Evolutionary conservation across 164 flowering plant genomes (phyloP).

Genomic region (Santalum album): DNA sequence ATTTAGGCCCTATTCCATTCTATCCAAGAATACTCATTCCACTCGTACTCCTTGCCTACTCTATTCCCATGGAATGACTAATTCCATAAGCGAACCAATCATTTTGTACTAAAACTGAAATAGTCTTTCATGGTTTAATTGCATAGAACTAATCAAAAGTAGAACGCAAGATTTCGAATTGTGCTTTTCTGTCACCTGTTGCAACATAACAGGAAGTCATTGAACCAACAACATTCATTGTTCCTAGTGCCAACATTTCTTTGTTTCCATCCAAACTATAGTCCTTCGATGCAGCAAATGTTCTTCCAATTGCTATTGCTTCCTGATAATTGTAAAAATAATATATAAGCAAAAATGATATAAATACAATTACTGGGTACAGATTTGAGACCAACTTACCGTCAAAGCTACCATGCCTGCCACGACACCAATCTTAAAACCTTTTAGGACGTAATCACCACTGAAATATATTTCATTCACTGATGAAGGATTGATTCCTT

Average conservation of each 20-base stretch:
- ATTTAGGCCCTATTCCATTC: too few species aligned
- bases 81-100: too few species aligned
- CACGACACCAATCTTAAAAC: constrained; percentile 63
- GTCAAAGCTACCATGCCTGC: constrained; percentile 85
- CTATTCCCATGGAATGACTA: too few species aligned
- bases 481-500: constrained; percentile 74
- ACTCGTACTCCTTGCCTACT: too few species aligned
- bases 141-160: too few species aligned
- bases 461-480: constrained; percentile 49
- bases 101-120: too few species aligned
- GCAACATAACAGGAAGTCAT: constrained; percentile 90
- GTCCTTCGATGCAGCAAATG: constrained; percentile 83
- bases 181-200: constrained; percentile 43
- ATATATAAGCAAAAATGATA: neutral
- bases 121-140: too few species aligned
- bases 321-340: constrained; percentile 39
- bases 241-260: constrained; percentile 92
- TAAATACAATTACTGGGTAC: neutral
- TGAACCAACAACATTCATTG: constrained; percentile 86
- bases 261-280: constrained; percentile 86
- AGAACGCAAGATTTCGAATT: neutral
- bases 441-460: constrained; percentile 47
- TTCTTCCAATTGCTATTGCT: constrained; percentile 85
- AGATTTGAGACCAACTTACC: constrained; percentile 25
- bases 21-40: too few species aligned